Percentiles rank a stretch among this genome's conserved stretches.
Evolutionary conservation across 805 yeast species (phyloP).

Genomic region (Candida glaebosa): DNA sequence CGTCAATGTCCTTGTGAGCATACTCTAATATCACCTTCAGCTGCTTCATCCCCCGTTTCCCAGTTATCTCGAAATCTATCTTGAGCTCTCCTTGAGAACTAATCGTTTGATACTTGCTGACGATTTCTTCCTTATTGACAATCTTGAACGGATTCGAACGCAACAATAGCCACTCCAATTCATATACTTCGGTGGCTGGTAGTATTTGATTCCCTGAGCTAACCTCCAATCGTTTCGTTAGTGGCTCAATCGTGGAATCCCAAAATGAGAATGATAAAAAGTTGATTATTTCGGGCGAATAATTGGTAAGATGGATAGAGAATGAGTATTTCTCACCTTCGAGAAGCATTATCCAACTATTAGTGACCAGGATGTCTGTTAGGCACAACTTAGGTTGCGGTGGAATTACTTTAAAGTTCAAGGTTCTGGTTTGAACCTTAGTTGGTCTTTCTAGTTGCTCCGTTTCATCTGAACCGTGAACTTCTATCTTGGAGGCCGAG

Average conservation of each 20-base stretch:
- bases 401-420: conserved; percentile 32
- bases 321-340: conserved; percentile 69
- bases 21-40: conserved; percentile 67
- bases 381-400: conserved; percentile 62
- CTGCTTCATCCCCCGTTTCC: conserved; percentile 69
- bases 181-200: conserved; percentile 65
- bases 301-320: conserved; percentile 52
- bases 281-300: conserved; percentile 54
- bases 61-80: conserved; percentile 57
- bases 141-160: conserved; percentile 56
- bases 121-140: conserved; percentile 41
- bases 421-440: conserved; percentile 7
- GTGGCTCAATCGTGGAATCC: conserved; percentile 70
- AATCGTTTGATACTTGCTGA: conserved; percentile 35
- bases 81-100: conserved; percentile 38
- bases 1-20: conserved; percentile 30
- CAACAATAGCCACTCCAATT: conserved; percentile 65
- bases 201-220: conserved; percentile 26
- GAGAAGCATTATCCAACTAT: conserved; percentile 68
- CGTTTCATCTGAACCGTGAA: conserved; percentile 5
- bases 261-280: conserved; percentile 58
- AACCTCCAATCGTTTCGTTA: conserved; percentile 51
- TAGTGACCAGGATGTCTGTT: conserved; percentile 49
- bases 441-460: neutral
- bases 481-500: conserved; percentile 2